Conservation (phyloP, 192 early-diverging fungal genomes). For the Podila clonocystis region DNA sequence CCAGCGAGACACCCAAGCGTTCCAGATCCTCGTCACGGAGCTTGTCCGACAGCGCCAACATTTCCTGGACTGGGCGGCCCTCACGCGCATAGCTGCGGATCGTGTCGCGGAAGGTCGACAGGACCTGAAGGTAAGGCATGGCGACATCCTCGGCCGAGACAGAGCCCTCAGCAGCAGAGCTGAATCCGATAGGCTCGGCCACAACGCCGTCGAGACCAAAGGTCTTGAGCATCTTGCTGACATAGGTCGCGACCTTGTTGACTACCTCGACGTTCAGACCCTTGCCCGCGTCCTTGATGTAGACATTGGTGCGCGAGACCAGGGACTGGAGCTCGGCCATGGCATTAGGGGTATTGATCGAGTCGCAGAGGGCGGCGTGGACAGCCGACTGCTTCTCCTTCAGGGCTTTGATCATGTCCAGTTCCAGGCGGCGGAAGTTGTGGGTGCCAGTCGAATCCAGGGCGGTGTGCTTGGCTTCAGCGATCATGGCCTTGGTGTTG, state of each 20-base stretch:
- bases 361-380: constrained; percentile 91
- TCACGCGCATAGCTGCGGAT: constrained; percentile 82
- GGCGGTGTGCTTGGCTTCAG: constrained; percentile 65
- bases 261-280: constrained; percentile 75
- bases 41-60: constrained; percentile 85
- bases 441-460: constrained; percentile 75
- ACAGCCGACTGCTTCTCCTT: constrained; percentile 73
- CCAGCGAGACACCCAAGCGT: constrained; percentile 89
- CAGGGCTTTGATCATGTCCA: constrained; percentile 72
- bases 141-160: constrained; percentile 53
- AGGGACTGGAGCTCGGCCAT: constrained; percentile 85
- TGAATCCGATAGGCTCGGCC: constrained; percentile 72
- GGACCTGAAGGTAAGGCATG: constrained; percentile 81
- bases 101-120: constrained; percentile 90
- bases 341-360: constrained; percentile 88
- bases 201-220: constrained; percentile 85
- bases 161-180: constrained; percentile 44
- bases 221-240: constrained; percentile 80
- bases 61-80: constrained; percentile 52
- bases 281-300: constrained; percentile 70
- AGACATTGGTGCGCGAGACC: constrained; percentile 83
- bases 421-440: constrained; percentile 76
- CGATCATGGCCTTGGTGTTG: constrained; percentile 80
- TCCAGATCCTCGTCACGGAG: constrained; percentile 90
- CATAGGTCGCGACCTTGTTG: constrained; percentile 81